Evolutionary conservation across 306 rosid genomes (phyloP), one percentile per base, ranked within the genome.

Genomic region (Vicia faba): DNA sequence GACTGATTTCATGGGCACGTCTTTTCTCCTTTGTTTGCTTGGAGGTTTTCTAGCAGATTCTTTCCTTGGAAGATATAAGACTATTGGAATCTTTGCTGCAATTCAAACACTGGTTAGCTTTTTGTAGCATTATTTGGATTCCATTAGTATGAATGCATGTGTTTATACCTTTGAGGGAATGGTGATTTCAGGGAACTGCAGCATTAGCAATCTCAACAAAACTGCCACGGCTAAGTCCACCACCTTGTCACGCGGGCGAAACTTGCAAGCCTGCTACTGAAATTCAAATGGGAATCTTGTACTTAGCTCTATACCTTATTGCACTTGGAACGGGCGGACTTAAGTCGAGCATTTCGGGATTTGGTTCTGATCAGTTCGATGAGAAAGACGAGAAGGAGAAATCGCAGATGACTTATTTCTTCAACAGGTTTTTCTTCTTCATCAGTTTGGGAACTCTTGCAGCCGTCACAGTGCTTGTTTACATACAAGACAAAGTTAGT

Each of bases 41-140:
- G 98, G 96, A 39, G 98, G 98, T 63, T 89, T 92, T 74, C 78
- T 92, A 1, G 98, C 98, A 5, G 98, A 92, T 73, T 81, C 98
- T 72, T 92, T 86, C 80, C 96, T 92, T 31, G 96, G 96, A 13
- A 86, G 96, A 86, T 89, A 70, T 64, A 84, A 75, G 61, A 92
- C 98, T 11, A 89, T 89, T 43, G 89, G 82, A 48, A 80, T 92
- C 64, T 92, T 87, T 65, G 76, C 98, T 35, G 45, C 86, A n/a
- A 75, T 89, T 65, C 91, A 92, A 64, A 49, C 87, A 38, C 80
- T 92, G 82, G 96, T 89, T 33, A 43, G 12, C 26, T 33, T 33
- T 33, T 33, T 33, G 9, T 8, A 33, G 38, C 38, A 33, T 33
- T 33, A 1, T 33, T 33, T 7, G 38, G 38, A 0, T 33, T 33